Percentiles rank a stretch among this genome's conserved stretches.
Evolutionary conservation across 2,329 filamentous ascomycete species (phyloP).

Genomic region (Calonectria pseudoreteaudii): DNA sequence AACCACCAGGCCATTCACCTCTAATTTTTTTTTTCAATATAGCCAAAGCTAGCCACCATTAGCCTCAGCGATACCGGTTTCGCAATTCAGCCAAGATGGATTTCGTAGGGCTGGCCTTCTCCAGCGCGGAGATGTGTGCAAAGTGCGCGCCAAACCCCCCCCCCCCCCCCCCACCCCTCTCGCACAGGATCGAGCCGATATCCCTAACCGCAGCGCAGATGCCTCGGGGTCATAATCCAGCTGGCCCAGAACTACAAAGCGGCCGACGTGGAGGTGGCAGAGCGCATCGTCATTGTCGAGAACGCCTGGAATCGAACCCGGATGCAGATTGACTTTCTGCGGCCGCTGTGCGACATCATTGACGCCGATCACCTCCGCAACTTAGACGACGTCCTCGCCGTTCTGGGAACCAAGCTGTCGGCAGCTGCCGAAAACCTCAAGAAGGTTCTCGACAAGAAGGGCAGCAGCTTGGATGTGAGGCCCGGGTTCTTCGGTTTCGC

Average conservation of each 20-base stretch:
- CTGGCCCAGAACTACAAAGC: not conserved
- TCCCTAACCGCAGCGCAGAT: not conserved
- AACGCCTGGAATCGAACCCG: not conserved
- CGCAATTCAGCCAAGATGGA: not conserved
- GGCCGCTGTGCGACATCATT: not conserved
- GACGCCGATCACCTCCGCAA: conserved; percentile 7
- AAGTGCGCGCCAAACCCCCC: not conserved
- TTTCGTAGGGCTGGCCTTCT: not conserved
- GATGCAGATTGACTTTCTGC: conserved; percentile 11
- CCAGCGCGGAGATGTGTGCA: not conserved
- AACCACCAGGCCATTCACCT: not conserved
- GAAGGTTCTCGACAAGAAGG: conserved; percentile 6
- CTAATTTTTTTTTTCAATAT: too few relatives aligned
- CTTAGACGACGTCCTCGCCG: conserved; percentile 11
- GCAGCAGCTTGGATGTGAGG: not conserved
- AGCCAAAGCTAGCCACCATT: not conserved
- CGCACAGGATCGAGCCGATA: not conserved
- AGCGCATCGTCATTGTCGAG: conserved; percentile 12
- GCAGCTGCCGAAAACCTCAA: not conserved
- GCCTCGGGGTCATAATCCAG: not conserved
- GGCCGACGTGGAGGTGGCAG: conserved; percentile 5
- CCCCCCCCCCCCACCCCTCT: too few relatives aligned
- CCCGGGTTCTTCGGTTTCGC: conserved; percentile 1
- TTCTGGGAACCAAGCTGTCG: conserved; percentile 1
- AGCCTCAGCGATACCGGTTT: not conserved